Base-by-base conservation (phyloP, 2,329 filamentous ascomycete species). In the Podosphaera xanthii region DNA sequence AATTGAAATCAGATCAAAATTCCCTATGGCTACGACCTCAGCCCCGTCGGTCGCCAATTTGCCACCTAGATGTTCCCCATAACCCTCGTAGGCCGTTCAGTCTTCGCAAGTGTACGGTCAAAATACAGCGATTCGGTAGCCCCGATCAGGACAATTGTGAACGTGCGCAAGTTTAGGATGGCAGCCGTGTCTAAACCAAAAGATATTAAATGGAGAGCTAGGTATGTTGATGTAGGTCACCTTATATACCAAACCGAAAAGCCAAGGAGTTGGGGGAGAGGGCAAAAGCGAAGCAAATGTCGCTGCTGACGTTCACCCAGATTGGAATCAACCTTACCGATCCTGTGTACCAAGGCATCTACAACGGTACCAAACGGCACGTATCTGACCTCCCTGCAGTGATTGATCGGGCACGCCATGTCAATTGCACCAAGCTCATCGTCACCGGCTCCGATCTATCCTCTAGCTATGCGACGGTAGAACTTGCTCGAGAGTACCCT, bases 251-350 rank as follows among this genome's bases (percentile, higher is more conserved):
- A 46, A n/a, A 46, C 2, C 42, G 42, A 10, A 10, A 12, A n/a
- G 10, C 10, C 42, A 46, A 46, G 22, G 2, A 4, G 22, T 46
- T 10, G 42, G 10, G 22, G 10, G 42, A 3, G 22, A n/a, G 22
- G 10, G 42, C 30, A 52, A 7, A 4, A 50, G 8, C n/a, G 8
- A 8, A 22, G 8, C 30, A 9, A 1, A 31, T 8, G 1, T 52
- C 14, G 49, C 10, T 4, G 10, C 49, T 52, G 22, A 52, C 22
- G 10, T 33, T 9, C 49, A 69, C 10, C n/a, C 40, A 84, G 81
- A 84, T 98, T 67, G 92, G 91, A 60, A 96, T 98, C 76, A 98
- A 98, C 71, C 79, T 98, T 59, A 86, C 90, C 58, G 92, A 98
- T 68, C 86, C 87, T 58, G 87, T 96, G 61, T 98, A 91, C 71